Evolutionary conservation across 1,139 yeast species (phyloP).

Genomic region (Lodderomyces theae): DNA sequence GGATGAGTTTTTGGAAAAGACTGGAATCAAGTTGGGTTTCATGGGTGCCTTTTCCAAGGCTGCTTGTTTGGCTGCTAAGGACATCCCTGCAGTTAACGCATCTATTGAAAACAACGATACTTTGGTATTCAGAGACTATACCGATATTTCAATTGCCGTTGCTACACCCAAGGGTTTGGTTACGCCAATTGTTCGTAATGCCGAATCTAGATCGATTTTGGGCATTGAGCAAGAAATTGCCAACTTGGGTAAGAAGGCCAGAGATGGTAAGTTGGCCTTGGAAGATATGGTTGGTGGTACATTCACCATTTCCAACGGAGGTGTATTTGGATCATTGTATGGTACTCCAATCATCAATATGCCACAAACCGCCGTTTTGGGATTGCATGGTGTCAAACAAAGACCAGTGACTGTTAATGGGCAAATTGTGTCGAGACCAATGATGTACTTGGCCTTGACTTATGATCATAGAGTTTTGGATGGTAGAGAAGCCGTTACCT

Average conservation of each 20-base stretch:
- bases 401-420: slow-evolving; percentile 97
- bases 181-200: slow-evolving; percentile 97
- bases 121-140: slow-evolving; percentile 93
- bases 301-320: slow-evolving; percentile 98
- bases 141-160: slow-evolving; percentile 94
- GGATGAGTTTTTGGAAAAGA: slow-evolving; percentile 92
- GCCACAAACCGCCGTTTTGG: slow-evolving; percentile 98
- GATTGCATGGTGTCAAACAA: slow-evolving; percentile 96
- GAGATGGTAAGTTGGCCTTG: slow-evolving; percentile 92
- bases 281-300: slow-evolving; percentile 99
- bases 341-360: slow-evolving; percentile 98
- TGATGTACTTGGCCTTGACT: slow-evolving; percentile 99
- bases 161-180: slow-evolving; percentile 99
- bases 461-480: slow-evolving; percentile 98
- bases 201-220: slow-evolving; percentile 83
- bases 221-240: slow-evolving; percentile 89
- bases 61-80: slow-evolving; percentile 87
- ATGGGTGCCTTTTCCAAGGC: slow-evolving; percentile 99
- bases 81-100: slow-evolving; percentile 93
- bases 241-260: slow-evolving; percentile 84
- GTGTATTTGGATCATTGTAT: slow-evolving; percentile 95
- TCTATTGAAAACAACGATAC: slow-evolving; percentile 92
- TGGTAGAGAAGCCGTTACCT: slow-evolving; percentile 98
- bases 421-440: slow-evolving; percentile 94
- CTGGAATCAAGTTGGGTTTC: slow-evolving; percentile 94